A percentile compares a stretch with the other conserved stretches of the same genome.
phyloP scores from a whole-genome alignment of 192 early-diverging fungal genomes.

The Irineochytrium annulatum region DNA sequence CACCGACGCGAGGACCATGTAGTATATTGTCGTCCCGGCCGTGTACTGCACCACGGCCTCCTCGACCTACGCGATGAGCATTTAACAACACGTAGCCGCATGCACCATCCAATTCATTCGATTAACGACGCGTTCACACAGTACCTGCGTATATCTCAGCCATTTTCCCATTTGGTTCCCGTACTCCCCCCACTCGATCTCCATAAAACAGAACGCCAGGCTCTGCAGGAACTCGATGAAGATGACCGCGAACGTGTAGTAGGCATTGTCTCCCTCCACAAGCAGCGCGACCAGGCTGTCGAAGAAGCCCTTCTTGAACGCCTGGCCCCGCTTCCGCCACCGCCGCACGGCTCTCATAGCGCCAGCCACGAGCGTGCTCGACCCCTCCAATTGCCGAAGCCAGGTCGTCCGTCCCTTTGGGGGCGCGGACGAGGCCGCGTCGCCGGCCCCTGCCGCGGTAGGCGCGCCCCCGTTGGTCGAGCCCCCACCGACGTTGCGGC shows the following conservation, averaged over 20 bases:
- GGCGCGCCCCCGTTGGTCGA: too few relatives aligned
- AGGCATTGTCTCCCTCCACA: constrained; percentile 22
- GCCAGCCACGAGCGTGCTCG: constrained; percentile 6
- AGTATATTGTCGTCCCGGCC: constrained; percentile 9
- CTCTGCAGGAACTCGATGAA: constrained; percentile 27
- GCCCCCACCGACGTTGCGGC: too few relatives aligned
- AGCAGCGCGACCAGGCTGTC: constrained; percentile 21
- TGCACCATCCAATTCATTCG: too few relatives aligned
- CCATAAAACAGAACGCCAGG: constrained; percentile 26
- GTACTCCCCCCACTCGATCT: constrained; percentile 21
- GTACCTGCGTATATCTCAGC: constrained; percentile 17
- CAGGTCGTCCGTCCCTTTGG: too few relatives aligned
- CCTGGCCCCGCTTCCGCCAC: not conserved
- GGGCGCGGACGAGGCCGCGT: too few relatives aligned
- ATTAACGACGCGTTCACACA: too few relatives aligned
- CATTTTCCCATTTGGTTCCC: constrained; percentile 9
- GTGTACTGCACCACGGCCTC: constrained; percentile 26
- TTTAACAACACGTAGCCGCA: too few relatives aligned
- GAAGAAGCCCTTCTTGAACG: constrained; percentile 27
- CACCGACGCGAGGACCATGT: constrained; percentile 15
- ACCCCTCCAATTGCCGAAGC: too few relatives aligned
- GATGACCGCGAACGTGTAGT: constrained; percentile 7
- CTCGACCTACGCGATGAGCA: constrained; percentile 26
- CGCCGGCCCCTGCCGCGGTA: too few relatives aligned
- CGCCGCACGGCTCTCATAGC: constrained; percentile 1